Base-by-base conservation (phyloP, 257 asterid species). In the Nicotiana paniculata region DNA sequence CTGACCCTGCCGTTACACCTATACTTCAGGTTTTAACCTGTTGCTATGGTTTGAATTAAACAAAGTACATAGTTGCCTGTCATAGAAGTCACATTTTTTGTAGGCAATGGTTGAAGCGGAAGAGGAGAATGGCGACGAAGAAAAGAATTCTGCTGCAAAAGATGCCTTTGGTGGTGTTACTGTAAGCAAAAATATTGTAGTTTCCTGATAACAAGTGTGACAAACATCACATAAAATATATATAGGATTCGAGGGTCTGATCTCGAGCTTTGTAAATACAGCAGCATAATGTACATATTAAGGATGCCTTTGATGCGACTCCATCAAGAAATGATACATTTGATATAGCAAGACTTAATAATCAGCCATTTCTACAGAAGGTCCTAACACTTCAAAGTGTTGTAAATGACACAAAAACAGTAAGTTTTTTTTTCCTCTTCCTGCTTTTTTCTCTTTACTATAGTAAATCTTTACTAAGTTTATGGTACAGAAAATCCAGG, bases 401-500 rank as follows among this genome's bases (percentile, higher is more conserved):
- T 48, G 85, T 93, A n/a, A 59, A 70, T 76, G 85, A 87, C 75
- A 90, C 92, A 21, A 84, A 91, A 67, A 21, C 79, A 54, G 97
- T 91, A 75, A 88, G 91, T 81, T 80, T 26, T 32, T 62, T 32
- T 3, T 24, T 1, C 16, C 66, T 26, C n/a, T 11, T 62, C 37
- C 59, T 79, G n/a, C 10, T 37, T 39, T 28, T 37, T 79, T 54
- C 72, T 64, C 61, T 39, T 10, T 61, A 28, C 32, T 39, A 37
- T 13, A 6, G 11, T 26, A 0, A 17, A 70, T 33, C 7, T 58
- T n/a, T 4, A 15, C 54, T 6, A 37, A 24, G 5, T 62, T 35
- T 74, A 13, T 67, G n/a, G 30, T 48, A 32, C 90, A 93, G 96
- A 92, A 93, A 91, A 87, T 93, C 58, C 85, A 83, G 81, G 87